A percentile compares a stretch with the other conserved stretches of the same genome.
phyloP scores from a whole-genome alignment of 2,329 filamentous ascomycete species.

The Ceratocystiopsis sp. region DNA sequence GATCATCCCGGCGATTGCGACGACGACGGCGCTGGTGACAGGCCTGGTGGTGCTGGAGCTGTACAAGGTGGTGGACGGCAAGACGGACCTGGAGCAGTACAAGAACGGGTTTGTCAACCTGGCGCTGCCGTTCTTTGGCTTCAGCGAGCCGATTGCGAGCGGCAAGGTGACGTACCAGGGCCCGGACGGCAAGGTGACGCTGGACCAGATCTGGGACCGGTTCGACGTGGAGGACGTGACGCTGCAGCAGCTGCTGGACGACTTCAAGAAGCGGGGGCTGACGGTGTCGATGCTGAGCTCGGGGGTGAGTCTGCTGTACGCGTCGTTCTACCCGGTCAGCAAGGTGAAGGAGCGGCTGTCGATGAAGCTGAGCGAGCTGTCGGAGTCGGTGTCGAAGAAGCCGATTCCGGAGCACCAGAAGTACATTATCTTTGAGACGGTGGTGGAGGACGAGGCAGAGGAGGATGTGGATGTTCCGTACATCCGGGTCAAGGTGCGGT shows the following conservation, averaged over 20 bases:
- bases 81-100: constrained; percentile 94
- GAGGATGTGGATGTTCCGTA: constrained; percentile 97
- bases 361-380: constrained; percentile 75
- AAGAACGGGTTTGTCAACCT: constrained; percentile 98
- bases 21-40: constrained; percentile 88
- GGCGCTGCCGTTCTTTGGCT: constrained; percentile 91
- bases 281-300: constrained; percentile 87
- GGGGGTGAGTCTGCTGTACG: constrained; percentile 89
- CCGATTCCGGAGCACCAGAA: constrained; percentile 78
- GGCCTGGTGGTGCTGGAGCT: constrained; percentile 84
- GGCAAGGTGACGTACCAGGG: constrained; percentile 84
- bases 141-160: constrained; percentile 89
- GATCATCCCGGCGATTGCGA: constrained; percentile 97
- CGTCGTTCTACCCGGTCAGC: constrained; percentile 68
- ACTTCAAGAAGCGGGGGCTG: constrained; percentile 68
- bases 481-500: constrained; percentile 66
- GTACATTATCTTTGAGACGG: constrained; percentile 93
- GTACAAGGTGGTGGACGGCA: constrained; percentile 93
- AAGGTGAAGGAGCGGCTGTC: constrained; percentile 68
- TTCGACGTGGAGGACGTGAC: constrained; percentile 84
- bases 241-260: constrained; percentile 62
- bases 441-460: constrained; percentile 70
- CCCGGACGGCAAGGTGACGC: constrained; percentile 57
- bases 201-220: constrained; percentile 97
- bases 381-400: constrained; percentile 84